phyloP scores from a whole-genome alignment of 1,139 yeast genomes.

The Hansenula lynferdii region DNA sequence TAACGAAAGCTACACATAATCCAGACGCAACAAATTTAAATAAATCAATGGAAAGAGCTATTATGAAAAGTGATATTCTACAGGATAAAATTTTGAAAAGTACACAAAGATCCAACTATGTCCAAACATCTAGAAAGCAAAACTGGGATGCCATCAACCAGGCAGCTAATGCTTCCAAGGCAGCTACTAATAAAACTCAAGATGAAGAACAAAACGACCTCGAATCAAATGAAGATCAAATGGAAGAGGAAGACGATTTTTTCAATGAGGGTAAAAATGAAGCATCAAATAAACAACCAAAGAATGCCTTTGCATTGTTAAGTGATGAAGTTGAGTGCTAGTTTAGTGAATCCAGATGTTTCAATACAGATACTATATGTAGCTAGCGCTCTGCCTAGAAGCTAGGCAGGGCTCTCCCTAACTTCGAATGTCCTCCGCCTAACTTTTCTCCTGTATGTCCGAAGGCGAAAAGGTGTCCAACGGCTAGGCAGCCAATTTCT shows the following conservation, averaged over 20 bases:
- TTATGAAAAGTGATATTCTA: constrained; percentile 50
- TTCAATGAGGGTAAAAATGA: constrained; percentile 16
- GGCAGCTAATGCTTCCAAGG: constrained; percentile 24
- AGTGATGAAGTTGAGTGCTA: constrained; percentile 48
- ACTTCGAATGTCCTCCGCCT: no score
- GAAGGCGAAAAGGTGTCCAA: neutral
- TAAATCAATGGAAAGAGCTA: constrained; percentile 41
- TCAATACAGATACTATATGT: neutral
- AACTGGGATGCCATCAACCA: constrained; percentile 71
- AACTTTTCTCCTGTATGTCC: no score
- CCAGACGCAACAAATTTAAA: constrained; percentile 32
- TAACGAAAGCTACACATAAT: constrained; percentile 22
- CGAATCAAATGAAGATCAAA: constrained; percentile 24
- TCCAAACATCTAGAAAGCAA: constrained; percentile 58
- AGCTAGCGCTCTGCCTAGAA: neutral
- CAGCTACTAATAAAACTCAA: constrained; percentile 4
- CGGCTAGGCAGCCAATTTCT: no score
- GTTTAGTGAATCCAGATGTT: neutral
- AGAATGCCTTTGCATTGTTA: constrained; percentile 43
- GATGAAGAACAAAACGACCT: constrained; percentile 5
- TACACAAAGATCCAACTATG: constrained; percentile 55
- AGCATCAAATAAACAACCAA: constrained; percentile 15
- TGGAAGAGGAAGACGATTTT: constrained; percentile 20
- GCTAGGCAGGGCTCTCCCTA: neutral
- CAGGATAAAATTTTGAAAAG: constrained; percentile 60